Evolutionary conservation across 2,329 filamentous ascomycete species (phyloP).

Genomic region (Chaetothyriales sp.): DNA sequence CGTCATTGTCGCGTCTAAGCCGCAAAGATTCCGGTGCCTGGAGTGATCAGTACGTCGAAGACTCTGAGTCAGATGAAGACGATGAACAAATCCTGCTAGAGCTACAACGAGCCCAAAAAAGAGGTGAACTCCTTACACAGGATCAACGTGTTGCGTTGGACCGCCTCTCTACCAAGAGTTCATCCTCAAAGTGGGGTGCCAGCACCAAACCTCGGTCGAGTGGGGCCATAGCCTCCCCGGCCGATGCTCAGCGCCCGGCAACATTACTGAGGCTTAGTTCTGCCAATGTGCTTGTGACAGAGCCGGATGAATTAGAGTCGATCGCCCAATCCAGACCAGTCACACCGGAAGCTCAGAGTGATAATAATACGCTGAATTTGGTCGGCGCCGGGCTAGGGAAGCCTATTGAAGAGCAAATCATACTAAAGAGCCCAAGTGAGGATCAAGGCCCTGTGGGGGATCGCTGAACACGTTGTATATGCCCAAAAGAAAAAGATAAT

Average conservation of each 20-base stretch:
- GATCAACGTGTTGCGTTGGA: background rate
- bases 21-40: conserved; percentile 45
- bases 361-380: background rate
- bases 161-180: background rate
- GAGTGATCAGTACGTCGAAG: conserved; percentile 52
- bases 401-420: background rate
- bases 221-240: background rate
- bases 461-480: background rate
- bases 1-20: conserved; percentile 15
- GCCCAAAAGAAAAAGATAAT: background rate
- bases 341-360: background rate
- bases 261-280: background rate
- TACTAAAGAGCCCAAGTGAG: too few species aligned
- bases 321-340: too few species aligned
- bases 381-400: background rate
- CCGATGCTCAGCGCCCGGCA: background rate
- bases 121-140: background rate
- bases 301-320: background rate
- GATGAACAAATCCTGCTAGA: conserved; percentile 8
- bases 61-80: conserved; percentile 29
- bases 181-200: background rate
- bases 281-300: background rate
- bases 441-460: too few species aligned
- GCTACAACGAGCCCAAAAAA: background rate
- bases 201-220: background rate